Conservation (phyloP, 2,329 filamentous ascomycete genomes). For the Colletotrichum sojae region DNA sequence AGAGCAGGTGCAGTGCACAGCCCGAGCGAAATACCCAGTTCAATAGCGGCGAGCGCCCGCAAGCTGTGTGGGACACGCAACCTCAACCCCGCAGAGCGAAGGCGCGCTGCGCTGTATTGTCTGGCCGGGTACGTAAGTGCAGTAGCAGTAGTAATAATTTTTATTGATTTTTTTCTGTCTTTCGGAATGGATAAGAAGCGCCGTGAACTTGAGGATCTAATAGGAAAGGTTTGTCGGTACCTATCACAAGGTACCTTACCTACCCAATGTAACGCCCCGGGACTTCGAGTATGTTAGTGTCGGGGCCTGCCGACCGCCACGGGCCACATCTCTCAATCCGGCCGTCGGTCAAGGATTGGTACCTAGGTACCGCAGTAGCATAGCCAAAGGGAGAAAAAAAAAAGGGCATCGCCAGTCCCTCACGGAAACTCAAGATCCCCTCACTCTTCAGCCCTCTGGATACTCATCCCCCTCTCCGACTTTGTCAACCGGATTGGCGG, state of each 20-base stretch:
- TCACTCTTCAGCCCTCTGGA: neutral
- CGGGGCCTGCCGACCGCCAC: constrained; percentile 24
- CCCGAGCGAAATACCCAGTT: constrained; percentile 12
- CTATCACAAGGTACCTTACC: too few relatives aligned
- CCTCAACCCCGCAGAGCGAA: neutral
- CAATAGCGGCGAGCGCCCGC: constrained; percentile 25
- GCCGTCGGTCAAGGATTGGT: neutral
- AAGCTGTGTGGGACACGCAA: constrained; percentile 4
- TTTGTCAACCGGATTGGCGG: neutral
- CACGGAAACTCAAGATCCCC: constrained; percentile 13
- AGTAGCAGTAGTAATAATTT: too few relatives aligned
- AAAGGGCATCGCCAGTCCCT: neutral
- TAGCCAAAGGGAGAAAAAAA: too few relatives aligned
- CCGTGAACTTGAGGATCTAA: too few relatives aligned
- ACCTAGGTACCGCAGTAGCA: too few relatives aligned
- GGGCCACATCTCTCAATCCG: constrained; percentile 17
- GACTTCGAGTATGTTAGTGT: neutral
- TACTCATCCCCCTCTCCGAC: neutral
- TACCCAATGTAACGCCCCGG: too few relatives aligned
- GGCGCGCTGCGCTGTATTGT: too few relatives aligned
- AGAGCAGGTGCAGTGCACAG: neutral
- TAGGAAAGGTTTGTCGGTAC: too few relatives aligned
- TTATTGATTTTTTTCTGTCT: too few relatives aligned
- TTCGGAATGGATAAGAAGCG: too few relatives aligned
- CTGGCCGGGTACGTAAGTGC: too few relatives aligned